A percentile compares a stretch with the other conserved stretches of the same genome.
phyloP scores from a whole-genome alignment of 495 filamentous ascomycete genomes.

The Penicillium fimorum region DNA sequence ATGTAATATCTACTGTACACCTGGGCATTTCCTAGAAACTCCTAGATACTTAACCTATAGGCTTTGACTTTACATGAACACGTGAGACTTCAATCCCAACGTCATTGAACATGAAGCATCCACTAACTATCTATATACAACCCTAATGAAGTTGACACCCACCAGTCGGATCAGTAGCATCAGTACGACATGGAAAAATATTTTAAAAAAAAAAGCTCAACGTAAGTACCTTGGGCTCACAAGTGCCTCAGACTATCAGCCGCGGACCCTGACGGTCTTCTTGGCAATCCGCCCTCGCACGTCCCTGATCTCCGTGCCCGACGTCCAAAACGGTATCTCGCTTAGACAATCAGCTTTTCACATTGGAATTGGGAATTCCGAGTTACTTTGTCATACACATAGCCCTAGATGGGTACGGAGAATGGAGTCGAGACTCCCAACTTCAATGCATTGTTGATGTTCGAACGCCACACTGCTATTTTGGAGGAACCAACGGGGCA shows the following conservation, averaged over 20 bases:
- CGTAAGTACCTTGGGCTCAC: neutral
- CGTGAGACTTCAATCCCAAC: neutral
- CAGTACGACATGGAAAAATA: neutral
- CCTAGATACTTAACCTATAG: neutral
- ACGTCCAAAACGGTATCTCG: neutral
- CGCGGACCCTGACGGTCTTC: slow-evolving; percentile 25
- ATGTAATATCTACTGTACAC: neutral
- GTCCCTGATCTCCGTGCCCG: slow-evolving; percentile 21
- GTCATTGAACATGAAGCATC: neutral
- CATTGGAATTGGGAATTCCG: neutral
- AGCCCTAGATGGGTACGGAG: no score
- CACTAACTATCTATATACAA: neutral
- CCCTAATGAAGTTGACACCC: neutral
- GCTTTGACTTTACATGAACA: neutral
- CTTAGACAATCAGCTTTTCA: slow-evolving; percentile 1
- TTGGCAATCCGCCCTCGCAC: slow-evolving; percentile 15
- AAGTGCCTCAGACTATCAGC: slow-evolving; percentile 18
- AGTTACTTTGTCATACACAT: no score
- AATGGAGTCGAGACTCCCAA: no score
- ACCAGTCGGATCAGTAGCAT: neutral
- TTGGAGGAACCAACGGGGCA: slow-evolving; percentile 3
- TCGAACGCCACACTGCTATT: neutral
- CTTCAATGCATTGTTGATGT: neutral
- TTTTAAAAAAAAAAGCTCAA: neutral
- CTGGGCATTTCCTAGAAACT: neutral